A percentile compares a stretch with the other conserved stretches of the same genome.
Conservation (phyloP, 1,284 basidiomycete species). For the Singerocomus inundabilis region DNA sequence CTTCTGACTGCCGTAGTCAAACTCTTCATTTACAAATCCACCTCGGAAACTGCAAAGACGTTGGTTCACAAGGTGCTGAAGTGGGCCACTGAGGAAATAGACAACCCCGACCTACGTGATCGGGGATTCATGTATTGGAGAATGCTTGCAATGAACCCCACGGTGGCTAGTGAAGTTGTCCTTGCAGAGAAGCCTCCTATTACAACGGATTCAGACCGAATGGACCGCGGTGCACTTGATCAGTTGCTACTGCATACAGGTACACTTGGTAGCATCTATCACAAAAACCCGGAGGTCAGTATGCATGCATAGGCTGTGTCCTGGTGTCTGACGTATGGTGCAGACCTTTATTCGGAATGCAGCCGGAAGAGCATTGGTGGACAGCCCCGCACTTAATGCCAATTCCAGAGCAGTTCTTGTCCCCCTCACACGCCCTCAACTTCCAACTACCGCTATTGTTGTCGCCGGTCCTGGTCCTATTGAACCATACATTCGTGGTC, state of each 20-base stretch:
- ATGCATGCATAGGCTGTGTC: not conserved
- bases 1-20: constrained; percentile 96
- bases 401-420: constrained; percentile 73
- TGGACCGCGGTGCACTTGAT: constrained; percentile 94
- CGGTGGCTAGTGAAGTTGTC: constrained; percentile 89
- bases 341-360: constrained; percentile 85
- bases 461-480: constrained; percentile 68
- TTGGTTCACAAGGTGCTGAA: constrained; percentile 96
- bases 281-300: constrained; percentile 83
- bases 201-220: constrained; percentile 96
- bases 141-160: constrained; percentile 90
- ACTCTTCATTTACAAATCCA: constrained; percentile 89
- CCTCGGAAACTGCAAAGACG: constrained; percentile 82
- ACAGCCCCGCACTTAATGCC: constrained; percentile 76
- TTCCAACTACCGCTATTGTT: constrained; percentile 47
- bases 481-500: constrained; percentile 40
- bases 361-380: constrained; percentile 66
- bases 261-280: constrained; percentile 83
- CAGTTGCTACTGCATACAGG: constrained; percentile 82
- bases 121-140: constrained; percentile 99
- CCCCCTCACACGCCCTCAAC: constrained; percentile 50
- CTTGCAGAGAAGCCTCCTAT: constrained; percentile 93
- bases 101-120: constrained; percentile 96
- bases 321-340: constrained; percentile 12
- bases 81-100: constrained; percentile 96